Evolutionary conservation across 352 stramenopile genomes (phyloP).

Genomic region (Globisporangium megalacanthum): DNA sequence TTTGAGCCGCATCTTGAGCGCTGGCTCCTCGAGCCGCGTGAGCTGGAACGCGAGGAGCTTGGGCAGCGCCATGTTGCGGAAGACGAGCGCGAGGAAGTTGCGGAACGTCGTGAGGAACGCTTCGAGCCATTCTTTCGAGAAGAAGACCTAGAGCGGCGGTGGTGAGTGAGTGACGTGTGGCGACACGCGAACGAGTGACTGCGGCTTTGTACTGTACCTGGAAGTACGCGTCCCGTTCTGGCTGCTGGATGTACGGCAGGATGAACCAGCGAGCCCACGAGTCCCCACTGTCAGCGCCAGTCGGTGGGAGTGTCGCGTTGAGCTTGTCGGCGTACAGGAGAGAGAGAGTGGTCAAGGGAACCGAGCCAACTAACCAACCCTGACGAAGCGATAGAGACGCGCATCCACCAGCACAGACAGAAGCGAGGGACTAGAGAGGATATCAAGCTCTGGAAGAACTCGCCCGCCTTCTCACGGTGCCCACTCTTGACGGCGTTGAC

Average conservation of each 20-base stretch:
- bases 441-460: slow-evolving; percentile 72
- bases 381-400: too few species aligned
- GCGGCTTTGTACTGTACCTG: slow-evolving; percentile 15
- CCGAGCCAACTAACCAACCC: not conserved
- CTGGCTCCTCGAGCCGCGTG: slow-evolving; percentile 58
- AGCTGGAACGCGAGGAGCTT: slow-evolving; percentile 78
- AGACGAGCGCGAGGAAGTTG: slow-evolving; percentile 78
- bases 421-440: slow-evolving; percentile 17
- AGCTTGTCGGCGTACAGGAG: slow-evolving; percentile 55
- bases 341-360: slow-evolving; percentile 16
- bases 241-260: slow-evolving; percentile 68
- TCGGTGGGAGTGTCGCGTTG: slow-evolving; percentile 31
- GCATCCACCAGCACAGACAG: not conserved
- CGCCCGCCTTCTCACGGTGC: slow-evolving; percentile 57
- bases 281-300: slow-evolving; percentile 19
- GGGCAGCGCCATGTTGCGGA: slow-evolving; percentile 60
- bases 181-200: not conserved
- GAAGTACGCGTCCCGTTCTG: slow-evolving; percentile 70
- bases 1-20: slow-evolving; percentile 61
- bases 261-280: slow-evolving; percentile 83
- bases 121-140: slow-evolving; percentile 66
- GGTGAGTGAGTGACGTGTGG: slow-evolving; percentile 5
- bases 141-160: slow-evolving; percentile 40
- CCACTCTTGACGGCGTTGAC: slow-evolving; percentile 71
- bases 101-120: slow-evolving; percentile 67